Evolutionary conservation across 2,329 filamentous ascomycete genomes (phyloP).

Genomic region (Zymoseptoria pseudotritici): DNA sequence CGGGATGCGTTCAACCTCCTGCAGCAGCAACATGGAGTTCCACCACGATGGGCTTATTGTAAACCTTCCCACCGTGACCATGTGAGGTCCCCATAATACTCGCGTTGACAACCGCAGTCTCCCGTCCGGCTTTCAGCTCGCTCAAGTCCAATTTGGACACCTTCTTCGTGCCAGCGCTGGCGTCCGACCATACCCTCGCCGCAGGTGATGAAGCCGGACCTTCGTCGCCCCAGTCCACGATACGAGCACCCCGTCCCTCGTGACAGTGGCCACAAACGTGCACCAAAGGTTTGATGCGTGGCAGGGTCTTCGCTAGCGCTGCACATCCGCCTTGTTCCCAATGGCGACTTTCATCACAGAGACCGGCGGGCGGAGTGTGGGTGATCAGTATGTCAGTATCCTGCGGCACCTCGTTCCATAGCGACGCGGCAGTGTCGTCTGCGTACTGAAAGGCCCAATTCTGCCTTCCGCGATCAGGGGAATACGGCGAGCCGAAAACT

Average conservation of each 20-base stretch:
- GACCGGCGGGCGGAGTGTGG: conserved; percentile 57
- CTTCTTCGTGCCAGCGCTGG: conserved; percentile 51
- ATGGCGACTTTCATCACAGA: conserved; percentile 45
- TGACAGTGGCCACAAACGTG: conserved; percentile 68
- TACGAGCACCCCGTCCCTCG: conserved; percentile 56
- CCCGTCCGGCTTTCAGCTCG: conserved; percentile 36
- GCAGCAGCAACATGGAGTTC: conserved; percentile 46
- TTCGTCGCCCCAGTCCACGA: conserved; percentile 49
- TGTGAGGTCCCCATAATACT: conserved; percentile 63
- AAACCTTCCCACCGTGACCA: conserved; percentile 43
- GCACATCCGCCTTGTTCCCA: conserved; percentile 52
- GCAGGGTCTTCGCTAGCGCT: conserved; percentile 49
- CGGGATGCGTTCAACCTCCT: too few species aligned
- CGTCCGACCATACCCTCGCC: conserved; percentile 49
- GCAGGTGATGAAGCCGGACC: neutral
- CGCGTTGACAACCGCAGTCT: conserved; percentile 76
- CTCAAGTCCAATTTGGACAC: conserved; percentile 58
- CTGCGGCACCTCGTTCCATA: conserved; percentile 57
- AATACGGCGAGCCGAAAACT: conserved; percentile 65
- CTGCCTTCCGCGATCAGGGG: conserved; percentile 34
- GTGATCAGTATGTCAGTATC: conserved; percentile 61
- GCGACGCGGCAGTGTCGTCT: conserved; percentile 28
- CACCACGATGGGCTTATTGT: conserved; percentile 77
- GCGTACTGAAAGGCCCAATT: conserved; percentile 64
- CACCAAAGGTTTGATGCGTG: conserved; percentile 55